Evolutionary conservation across 2,329 filamentous ascomycete species (phyloP).

Genomic region (Ophiocordyceps camponoti-saundersi): DNA sequence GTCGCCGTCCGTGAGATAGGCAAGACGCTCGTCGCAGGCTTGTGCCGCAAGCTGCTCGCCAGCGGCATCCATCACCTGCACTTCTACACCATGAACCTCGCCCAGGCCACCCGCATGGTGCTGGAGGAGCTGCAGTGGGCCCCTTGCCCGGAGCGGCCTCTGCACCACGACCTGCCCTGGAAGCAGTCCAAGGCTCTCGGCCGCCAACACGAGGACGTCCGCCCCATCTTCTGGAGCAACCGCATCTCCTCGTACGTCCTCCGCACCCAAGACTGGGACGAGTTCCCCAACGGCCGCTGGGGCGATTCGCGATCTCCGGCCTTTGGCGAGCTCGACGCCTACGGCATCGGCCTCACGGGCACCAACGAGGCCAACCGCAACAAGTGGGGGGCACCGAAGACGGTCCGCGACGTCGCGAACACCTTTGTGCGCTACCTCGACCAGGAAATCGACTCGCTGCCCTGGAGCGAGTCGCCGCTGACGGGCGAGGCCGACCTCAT

Average conservation of each 20-base stretch:
- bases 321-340: constrained; percentile 87
- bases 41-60: constrained; percentile 75
- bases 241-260: constrained; percentile 89
- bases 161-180: constrained; percentile 89
- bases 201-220: constrained; percentile 82
- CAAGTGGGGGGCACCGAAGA: constrained; percentile 77
- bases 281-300: constrained; percentile 98
- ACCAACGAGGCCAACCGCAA: constrained; percentile 93
- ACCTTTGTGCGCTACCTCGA: constrained; percentile 77
- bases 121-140: constrained; percentile 76
- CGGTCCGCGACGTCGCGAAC: constrained; percentile 61
- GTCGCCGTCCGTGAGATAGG: constrained; percentile 80
- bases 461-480: constrained; percentile 87
- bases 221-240: constrained; percentile 97
- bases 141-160: constrained; percentile 58
- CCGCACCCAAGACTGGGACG: constrained; percentile 95
- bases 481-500: constrained; percentile 68
- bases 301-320: constrained; percentile 92
- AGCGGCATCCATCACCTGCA: constrained; percentile 78
- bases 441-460: constrained; percentile 63
- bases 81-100: constrained; percentile 99
- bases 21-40: constrained; percentile 68
- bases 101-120: constrained; percentile 84
- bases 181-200: constrained; percentile 83
- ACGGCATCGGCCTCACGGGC: constrained; percentile 83